These are phyloP conservation scores for Thozetella sp. DNA, from an alignment of 495 filamentous ascomycete species.

Conservation along the genomic window DNA sequence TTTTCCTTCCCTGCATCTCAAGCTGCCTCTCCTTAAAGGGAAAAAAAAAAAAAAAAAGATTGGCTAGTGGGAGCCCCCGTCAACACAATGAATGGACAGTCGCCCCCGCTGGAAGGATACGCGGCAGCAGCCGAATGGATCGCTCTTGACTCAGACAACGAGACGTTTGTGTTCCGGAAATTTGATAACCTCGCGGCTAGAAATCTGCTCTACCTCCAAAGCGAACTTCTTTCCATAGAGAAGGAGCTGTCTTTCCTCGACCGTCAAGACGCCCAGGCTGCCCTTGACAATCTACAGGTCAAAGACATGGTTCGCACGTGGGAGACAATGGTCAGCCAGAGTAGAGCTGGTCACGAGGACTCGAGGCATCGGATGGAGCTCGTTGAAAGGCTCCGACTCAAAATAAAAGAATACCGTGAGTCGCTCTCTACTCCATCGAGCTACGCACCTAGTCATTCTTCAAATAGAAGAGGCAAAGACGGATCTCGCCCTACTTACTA, in stretches of 20 bases:
- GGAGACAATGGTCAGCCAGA: conserved; percentile 7
- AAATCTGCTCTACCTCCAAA: conserved; percentile 14
- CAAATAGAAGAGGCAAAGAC: neutral
- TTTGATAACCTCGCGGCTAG: conserved; percentile 13
- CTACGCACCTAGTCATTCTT: neutral
- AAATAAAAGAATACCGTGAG: conserved; percentile 17
- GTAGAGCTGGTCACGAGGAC: neutral
- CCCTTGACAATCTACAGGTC: conserved; percentile 2
- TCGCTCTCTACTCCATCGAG: neutral
- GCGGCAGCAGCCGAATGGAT: conserved; percentile 8
- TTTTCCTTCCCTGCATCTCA: no score
- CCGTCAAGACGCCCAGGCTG: neutral
- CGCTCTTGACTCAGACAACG: conserved; percentile 11
- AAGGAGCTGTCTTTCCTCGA: neutral
- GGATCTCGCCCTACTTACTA: neutral
- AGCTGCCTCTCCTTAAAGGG: no score
- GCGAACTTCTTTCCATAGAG: conserved; percentile 8
- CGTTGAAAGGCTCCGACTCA: neutral
- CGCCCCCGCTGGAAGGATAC: no score
- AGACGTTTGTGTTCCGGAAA: conserved; percentile 16
- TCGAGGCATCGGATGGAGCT: conserved; percentile 6
- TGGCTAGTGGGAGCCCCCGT: no score
- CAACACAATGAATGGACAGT: no score
- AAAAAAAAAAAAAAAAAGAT: no score
- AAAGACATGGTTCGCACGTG: conserved; percentile 6